Base-by-base conservation (phyloP, 345 rosid species). In the Melaleuca quinquenervia region DNA sequence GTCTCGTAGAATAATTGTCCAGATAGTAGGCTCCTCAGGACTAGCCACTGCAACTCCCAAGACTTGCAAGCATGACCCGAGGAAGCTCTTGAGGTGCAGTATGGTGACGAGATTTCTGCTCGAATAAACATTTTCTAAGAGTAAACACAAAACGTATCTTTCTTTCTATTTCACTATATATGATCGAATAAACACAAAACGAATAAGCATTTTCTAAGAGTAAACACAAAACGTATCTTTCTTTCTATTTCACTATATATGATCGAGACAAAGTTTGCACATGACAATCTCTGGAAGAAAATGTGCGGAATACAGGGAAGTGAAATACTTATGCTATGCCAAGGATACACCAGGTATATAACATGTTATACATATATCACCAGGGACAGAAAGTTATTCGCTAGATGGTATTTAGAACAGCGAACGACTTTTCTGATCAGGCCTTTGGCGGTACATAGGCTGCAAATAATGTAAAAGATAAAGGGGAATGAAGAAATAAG, bases 1-100 rank as follows among this genome's bases (percentile, higher is more conserved):
- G 13, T 60, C 4, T 9, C 36, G 27, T 16, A 0, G 0, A 27
- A 14, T 60, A 27, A 29, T 8, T 60, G 29, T 60, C 2, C 1
- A 27, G 41, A 14, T 14, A 60, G 0, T 1, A 60, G 32, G 64
- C 20, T 27, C 36, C 18, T 27, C 32, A 16, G 7, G 20, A 36
- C 27, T 29, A 18, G 13, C 74, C 7, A 52, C 21, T 53, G 11
- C 26, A 11, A 7, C 21, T 14, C 53, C 53, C 15, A 15, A 5
- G 53, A 51, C 7, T 51, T 6, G 18, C 14, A 51, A 51, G 53
- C 53, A 51, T 15, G 54, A 51, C 53, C 74, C 74, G 21, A 36
- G 22, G 41, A 41, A 13, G 10, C 14, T 60, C 74, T 5, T 13
- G 0, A 60, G 32, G 74, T 14, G 5, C 36, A 27, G 27, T 2